phyloP scores from a whole-genome alignment of 768 basidiomycete species.

The Boletus reticuloceps region DNA sequence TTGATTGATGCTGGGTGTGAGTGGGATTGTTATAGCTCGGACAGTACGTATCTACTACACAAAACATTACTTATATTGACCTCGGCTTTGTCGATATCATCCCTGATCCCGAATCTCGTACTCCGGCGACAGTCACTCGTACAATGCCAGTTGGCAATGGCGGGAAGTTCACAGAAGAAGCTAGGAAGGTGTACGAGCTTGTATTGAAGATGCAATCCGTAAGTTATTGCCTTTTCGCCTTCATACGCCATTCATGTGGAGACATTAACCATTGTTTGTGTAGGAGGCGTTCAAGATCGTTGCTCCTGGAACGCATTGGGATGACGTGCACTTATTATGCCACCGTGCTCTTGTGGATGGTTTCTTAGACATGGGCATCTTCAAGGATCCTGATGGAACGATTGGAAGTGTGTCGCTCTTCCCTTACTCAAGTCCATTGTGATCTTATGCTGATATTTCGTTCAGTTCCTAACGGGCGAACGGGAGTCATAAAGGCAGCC shows the following conservation, averaged over 20 bases:
- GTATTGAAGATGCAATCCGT: conserved; percentile 91
- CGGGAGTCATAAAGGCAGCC: neutral
- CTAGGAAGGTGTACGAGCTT: conserved; percentile 78
- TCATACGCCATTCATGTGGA: neutral
- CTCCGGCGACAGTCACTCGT: conserved; percentile 60
- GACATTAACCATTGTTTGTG: conserved; percentile 16
- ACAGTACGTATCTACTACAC: conserved; percentile 40
- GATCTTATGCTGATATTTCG: neutral
- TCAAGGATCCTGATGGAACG: conserved; percentile 58
- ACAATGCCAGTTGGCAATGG: conserved; percentile 94
- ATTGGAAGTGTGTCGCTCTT: conserved; percentile 7
- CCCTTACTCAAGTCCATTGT: too few relatives aligned
- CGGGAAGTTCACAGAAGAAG: conserved; percentile 82
- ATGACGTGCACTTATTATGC: conserved; percentile 78
- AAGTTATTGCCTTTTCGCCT: conserved; percentile 1
- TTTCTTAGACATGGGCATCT: conserved; percentile 83
- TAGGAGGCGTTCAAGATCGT: conserved; percentile 69
- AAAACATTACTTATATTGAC: neutral
- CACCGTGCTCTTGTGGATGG: conserved; percentile 81
- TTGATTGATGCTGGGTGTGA: conserved; percentile 96
- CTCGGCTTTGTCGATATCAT: neutral
- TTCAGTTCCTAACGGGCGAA: conserved; percentile 4
- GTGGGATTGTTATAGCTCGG: conserved; percentile 66
- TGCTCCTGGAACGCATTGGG: conserved; percentile 86
- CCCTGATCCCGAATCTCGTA: conserved; percentile 10